Evolutionary conservation across 441 rosid species (phyloP), one percentile per base, ranked within the genome.

Genomic region (Gossypium laxum): DNA sequence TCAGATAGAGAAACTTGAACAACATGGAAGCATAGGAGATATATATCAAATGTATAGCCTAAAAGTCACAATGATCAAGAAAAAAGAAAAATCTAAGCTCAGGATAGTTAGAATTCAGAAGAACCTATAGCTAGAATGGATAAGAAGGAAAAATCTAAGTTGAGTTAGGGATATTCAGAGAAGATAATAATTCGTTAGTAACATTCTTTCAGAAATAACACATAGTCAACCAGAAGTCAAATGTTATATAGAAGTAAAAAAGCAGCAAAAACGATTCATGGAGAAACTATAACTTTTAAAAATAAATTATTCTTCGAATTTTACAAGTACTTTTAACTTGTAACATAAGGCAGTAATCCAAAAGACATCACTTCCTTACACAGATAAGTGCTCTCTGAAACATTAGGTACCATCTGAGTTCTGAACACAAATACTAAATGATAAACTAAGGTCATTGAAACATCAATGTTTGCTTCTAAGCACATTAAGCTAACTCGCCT

Each of bases 401-500:
- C 24, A 65, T 34, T 55, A 69, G 22, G 38, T 47, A 59, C 22
- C 57, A 63, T 59, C 32, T 71, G 22, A 55, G 2, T 69, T 59
- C 32, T 71, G 22, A 55, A 3, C 62, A 63, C 18, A 8, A 21
- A 51, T 50, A 30, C 14, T 17, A 67, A 69, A 62, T 19, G 11
- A 21, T 0, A 4, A 60, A 32, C 38, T 52, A 62, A 52, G 17
- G 67, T 21, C 43, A 48, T 19, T 6, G 54, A 28, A 63, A 57
- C 54, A 14, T 8, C 18, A 10, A 56, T 67, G 57, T 67, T 8
- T 28, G 17, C 45, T 51, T 51, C 48, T 51, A 67, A 51, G 60
- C 60, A 51, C 4, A 26, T 24, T 8, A 67, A 30, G 43, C 24
- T 17, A 67, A 51, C 58, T 50, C 5, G n/a, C 55, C 30, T 17